Base-by-base conservation (phyloP, 768 basidiomycete genomes). In the Collybia mongolica region DNA sequence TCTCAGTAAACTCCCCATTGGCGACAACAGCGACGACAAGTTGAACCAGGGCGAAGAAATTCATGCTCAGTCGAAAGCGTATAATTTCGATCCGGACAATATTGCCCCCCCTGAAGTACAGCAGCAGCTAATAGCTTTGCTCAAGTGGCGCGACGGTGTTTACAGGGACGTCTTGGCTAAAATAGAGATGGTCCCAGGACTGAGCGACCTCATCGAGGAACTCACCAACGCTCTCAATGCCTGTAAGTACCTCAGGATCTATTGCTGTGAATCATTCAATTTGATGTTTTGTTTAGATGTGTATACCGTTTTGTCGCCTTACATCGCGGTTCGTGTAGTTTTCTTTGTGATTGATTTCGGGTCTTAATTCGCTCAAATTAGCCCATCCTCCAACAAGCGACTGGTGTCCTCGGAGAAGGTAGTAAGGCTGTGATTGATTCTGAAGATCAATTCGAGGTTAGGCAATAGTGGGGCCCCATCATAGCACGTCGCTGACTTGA, bases 401-500 rank as follows among this genome's bases (percentile, higher is more conserved):
- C 80, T 9, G 63, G 66, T 2, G 80, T 76, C 11, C 73, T 88
- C 14, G 72, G 77, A 39, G 79, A 83, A 60, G 81, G 82, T 5
- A 84, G 82, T 57, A 82, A 84, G 60, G 79, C 81, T 22, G 83
- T 88, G 51, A 86, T 89, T 56, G 78, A 87, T 62, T 77, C 72
- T 20, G 77, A 81, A 28, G 86, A 88, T 54, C 86, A 88, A 65
- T 87, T 80, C 51, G 79, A 82, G 61, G 81, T 79, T 55, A 42
- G 59, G 1, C 17, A 14, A 36, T 18, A 15, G 46, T 36, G 20
- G 14, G 5, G 20, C 22, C 18, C 19, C 36, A 32, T 32, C 32
- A 32, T 32, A 12, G 37, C 3, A 24, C 9, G 14, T 18, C 23
- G 11, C n/a, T 24, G 19, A 19, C 32, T 32, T 23, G 40, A 24